Evolutionary conservation across 225 moss, liverwort and hornwort species (phyloP).

Genomic region (Marchantia polymorpha): DNA sequence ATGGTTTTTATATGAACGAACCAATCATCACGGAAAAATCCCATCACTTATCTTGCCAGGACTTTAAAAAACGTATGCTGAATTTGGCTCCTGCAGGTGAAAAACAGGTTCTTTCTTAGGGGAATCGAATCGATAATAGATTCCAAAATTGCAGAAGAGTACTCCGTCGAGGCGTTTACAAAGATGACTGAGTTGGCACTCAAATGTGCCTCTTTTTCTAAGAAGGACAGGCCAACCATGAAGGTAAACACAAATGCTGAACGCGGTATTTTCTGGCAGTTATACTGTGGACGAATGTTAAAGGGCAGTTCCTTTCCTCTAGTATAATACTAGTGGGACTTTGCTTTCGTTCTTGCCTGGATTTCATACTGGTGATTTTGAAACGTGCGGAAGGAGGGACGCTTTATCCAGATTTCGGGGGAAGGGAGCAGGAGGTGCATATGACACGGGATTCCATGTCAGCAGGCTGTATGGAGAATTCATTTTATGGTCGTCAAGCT

Average conservation of each 20-base stretch:
- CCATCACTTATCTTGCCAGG: too few species aligned
- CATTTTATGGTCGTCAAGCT: too few species aligned
- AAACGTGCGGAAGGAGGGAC: background rate
- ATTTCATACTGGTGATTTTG: background rate
- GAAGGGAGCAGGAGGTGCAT: too few species aligned
- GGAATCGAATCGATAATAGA: slow-evolving; percentile 36
- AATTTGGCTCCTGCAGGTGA: slow-evolving; percentile 23
- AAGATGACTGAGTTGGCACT: slow-evolving; percentile 34
- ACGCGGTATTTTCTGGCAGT: too few species aligned
- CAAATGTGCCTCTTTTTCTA: slow-evolving; percentile 33
- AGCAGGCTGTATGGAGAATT: too few species aligned
- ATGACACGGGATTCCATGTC: too few species aligned
- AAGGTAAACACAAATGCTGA: slow-evolving; percentile 23
- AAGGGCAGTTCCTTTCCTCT: too few species aligned
- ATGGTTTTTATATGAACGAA: too few species aligned
- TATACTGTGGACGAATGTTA: too few species aligned
- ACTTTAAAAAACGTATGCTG: background rate
- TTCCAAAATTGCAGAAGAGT: slow-evolving; percentile 31
- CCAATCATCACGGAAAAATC: too few species aligned
- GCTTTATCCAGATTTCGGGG: background rate
- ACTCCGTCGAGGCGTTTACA: slow-evolving; percentile 23
- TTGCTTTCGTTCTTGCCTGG: background rate
- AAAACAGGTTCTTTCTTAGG: slow-evolving; percentile 23
- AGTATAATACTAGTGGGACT: too few species aligned
- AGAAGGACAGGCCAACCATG: slow-evolving; percentile 39